Base-by-base conservation (phyloP, 257 asterid species). In the Penstemon davidsonii region DNA sequence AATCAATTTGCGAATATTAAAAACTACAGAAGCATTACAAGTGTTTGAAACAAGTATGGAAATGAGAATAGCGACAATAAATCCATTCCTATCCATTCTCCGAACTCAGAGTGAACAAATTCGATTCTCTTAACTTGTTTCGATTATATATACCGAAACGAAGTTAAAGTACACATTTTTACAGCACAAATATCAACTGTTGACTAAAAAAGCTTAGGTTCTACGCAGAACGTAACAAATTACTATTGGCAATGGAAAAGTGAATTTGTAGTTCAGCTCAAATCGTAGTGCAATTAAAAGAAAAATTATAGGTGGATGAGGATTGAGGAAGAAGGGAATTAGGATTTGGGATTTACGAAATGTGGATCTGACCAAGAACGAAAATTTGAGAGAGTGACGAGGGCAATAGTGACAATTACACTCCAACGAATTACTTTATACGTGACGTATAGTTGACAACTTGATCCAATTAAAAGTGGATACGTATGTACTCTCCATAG, bases 341-440 rank as follows among this genome's bases (percentile, higher is more conserved):
- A 65, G 72, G 85, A 52, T 51, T 61, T 75, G 72, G 85, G 79
- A 75, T 65, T 68, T 68, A 41, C 25, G 81, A 73, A 60, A 69
- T 25, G 60, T 65, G 71, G 85, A 77, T 81, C 80, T 51, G 64
- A 73, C 41, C 51, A 52, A 36, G 65, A 61, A 37, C 11, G 59
- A 41, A 64, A 70, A 75, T 62, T 66, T 44, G 74, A 55, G 62
- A 56, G 13, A 65, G 66, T 6, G n/a, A 6, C 11, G 65, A 73
- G 80, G 76, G 68, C 74, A 42, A 67, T 58, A 65, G 45, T 63
- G 82, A 37, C 80, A 55, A 77, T 73, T 62, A 10, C 9, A 36
- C 8, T 52, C 2, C n/a, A 44, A 64, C 19, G 37, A 72, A 43
- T 41, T 5, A 33, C 7, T 9, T 4, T 33, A 11, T 52, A 4